Base-by-base conservation (phyloP, 2,329 filamentous ascomycete genomes). In the Pyrenochaeta sp. region DNA sequence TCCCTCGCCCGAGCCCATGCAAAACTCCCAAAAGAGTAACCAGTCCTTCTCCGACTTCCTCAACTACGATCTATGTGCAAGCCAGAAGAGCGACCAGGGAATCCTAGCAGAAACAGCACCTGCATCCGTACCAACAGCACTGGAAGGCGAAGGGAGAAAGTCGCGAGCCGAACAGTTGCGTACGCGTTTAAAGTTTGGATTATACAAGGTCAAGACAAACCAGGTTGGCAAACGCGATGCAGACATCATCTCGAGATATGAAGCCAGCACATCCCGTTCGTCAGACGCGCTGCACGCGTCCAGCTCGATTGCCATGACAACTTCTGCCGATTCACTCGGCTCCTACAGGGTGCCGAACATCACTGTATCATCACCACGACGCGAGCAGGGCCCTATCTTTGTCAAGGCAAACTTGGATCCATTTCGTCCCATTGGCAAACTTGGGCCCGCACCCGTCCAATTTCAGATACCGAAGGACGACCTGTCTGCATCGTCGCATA, bases 121-220 rank as follows among this genome's bases (percentile, higher is more conserved):
- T 14, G 30, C 48, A 17, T 47, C 47, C 5, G 36, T 49, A 31
- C 42, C 54, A 33, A 40, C 50, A 12, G 33, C 52, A 21, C 41
- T 46, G 14, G 42, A 51, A 15, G 53, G 49, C 29, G 51, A 56
- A 41, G 49, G 58, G 39, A 70, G 56, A 32, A 62, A 46, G 41
- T 72, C 90, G 83, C 83, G 85, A 75, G 87, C 87, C 17, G 84
- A 89, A 67, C 84, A 86, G 43, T 79, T 92, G 39, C 83, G 83
- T 45, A 81, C 91, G 9, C 84, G 89, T n/a, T 83, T 93, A 14
- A 82, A 84, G 23, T 83, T 92, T 17, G 90, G 89, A 12, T 84
- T 84, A 67, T 92, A 92, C 80, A 92, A 92, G 75, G 81, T 93
- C 61, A 83, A 83, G 51, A 92, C 90, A 1, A 87, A 89, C 54